phyloP scores from a whole-genome alignment of 345 rosid genomes.

The Dipteronia sinensis region DNA sequence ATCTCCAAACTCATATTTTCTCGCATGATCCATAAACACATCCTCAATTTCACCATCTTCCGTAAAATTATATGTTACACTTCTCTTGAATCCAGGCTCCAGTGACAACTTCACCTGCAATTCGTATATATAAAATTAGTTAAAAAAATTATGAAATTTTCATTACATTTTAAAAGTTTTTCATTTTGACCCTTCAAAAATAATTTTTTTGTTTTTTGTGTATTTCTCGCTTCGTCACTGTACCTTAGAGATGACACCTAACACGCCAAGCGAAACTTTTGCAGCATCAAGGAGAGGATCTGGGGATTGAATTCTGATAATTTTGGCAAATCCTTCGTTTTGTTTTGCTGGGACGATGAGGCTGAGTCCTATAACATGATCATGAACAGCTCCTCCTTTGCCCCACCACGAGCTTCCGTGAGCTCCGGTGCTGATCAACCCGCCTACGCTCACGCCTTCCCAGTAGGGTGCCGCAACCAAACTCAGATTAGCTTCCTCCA shows the following conservation, averaged over 20 bases:
- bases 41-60: constrained; percentile 60
- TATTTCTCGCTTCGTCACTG: too few relatives aligned
- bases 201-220: too few relatives aligned
- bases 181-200: too few relatives aligned
- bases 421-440: constrained; percentile 80
- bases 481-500: constrained; percentile 68
- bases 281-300: constrained; percentile 76
- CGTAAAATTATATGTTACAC: constrained; percentile 66
- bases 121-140: neutral
- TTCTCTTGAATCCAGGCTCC: constrained; percentile 77
- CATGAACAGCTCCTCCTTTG: constrained; percentile 90
- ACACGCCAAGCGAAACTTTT: constrained; percentile 66
- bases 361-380: constrained; percentile 71
- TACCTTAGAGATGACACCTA: constrained; percentile 89
- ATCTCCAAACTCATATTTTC: constrained; percentile 70
- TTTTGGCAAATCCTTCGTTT: constrained; percentile 67
- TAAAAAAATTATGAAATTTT: too few relatives aligned
- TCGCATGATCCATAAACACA: constrained; percentile 59
- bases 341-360: constrained; percentile 59
- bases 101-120: constrained; percentile 65
- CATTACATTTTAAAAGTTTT: too few relatives aligned
- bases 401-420: constrained; percentile 99
- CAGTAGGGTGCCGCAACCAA: constrained; percentile 79
- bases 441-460: constrained; percentile 92
- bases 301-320: constrained; percentile 46